phyloP scores from a whole-genome alignment of 2,329 filamentous ascomycete species.

The Epichloe brachyelytri region DNA sequence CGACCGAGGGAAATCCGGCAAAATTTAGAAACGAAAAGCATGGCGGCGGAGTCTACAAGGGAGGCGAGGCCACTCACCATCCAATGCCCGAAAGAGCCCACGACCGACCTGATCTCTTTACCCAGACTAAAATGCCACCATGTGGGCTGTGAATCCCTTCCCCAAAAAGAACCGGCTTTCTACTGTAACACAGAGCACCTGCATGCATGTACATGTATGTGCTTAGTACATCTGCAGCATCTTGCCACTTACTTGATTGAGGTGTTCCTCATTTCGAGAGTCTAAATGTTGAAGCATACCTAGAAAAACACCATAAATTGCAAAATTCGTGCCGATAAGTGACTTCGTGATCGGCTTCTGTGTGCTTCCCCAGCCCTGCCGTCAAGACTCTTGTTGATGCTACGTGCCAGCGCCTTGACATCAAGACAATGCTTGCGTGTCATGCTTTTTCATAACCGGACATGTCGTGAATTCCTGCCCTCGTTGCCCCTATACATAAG shows the following conservation, averaged over 20 bases:
- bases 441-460: too few relatives aligned
- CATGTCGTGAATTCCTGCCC: neutral
- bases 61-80: neutral
- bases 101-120: neutral
- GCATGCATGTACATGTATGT: too few relatives aligned
- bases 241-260: neutral
- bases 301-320: too few relatives aligned
- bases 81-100: neutral
- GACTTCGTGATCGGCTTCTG: neutral
- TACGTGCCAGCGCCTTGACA: neutral
- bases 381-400: neutral
- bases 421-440: too few relatives aligned
- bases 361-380: neutral
- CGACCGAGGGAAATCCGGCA: neutral
- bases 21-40: neutral
- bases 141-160: neutral
- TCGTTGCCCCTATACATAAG: neutral
- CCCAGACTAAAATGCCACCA: neutral
- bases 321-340: neutral
- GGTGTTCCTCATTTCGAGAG: neutral
- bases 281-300: too few relatives aligned
- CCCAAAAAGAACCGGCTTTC: too few relatives aligned
- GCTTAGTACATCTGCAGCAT: neutral
- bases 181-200: too few relatives aligned
- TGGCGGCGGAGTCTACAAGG: conserved; percentile 3